Percentiles rank a stretch among this genome's conserved stretches.
Conservation (phyloP, 768 basidiomycete genomes). For the Lepiota subincarnata region DNA sequence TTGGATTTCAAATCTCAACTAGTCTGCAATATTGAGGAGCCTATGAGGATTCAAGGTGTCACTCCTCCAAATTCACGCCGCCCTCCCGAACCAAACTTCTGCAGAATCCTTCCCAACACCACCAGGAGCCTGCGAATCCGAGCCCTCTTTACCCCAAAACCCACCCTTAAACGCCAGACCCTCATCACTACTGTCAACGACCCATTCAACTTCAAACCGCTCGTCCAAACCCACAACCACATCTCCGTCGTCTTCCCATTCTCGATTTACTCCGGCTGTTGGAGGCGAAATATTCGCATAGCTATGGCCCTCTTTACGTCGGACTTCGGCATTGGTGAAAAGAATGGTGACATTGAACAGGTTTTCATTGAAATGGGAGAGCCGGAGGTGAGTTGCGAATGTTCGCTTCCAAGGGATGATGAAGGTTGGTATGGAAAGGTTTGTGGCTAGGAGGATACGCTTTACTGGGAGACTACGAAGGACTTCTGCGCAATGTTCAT, state of each 20-base stretch:
- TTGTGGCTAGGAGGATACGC: constrained; percentile 24
- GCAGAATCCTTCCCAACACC: constrained; percentile 30
- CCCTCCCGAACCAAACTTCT: constrained; percentile 34
- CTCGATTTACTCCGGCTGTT: neutral
- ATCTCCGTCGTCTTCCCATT: constrained; percentile 22
- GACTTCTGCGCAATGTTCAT: constrained; percentile 18
- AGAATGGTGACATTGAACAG: constrained; percentile 34
- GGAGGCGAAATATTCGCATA: neutral
- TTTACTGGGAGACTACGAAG: constrained; percentile 23
- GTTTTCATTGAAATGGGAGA: constrained; percentile 33
- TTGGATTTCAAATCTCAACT: too few relatives aligned
- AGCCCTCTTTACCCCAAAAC: constrained; percentile 38
- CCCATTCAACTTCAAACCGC: constrained; percentile 36
- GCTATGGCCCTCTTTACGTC: constrained; percentile 23
- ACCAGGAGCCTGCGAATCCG: constrained; percentile 24
- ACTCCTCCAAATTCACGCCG: too few relatives aligned
- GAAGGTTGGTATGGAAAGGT: constrained; percentile 27
- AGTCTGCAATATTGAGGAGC: too few relatives aligned
- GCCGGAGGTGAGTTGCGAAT: constrained; percentile 33
- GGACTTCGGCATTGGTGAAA: constrained; percentile 32
- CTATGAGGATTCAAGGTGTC: too few relatives aligned
- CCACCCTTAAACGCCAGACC: constrained; percentile 34
- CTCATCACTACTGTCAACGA: constrained; percentile 17
- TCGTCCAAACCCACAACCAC: constrained; percentile 33
- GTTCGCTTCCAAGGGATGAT: constrained; percentile 30